Evolutionary conservation across 2,329 filamentous ascomycete genomes (phyloP), one percentile per base, ranked within the genome.

Genomic region (Exserohilum turcica): DNA sequence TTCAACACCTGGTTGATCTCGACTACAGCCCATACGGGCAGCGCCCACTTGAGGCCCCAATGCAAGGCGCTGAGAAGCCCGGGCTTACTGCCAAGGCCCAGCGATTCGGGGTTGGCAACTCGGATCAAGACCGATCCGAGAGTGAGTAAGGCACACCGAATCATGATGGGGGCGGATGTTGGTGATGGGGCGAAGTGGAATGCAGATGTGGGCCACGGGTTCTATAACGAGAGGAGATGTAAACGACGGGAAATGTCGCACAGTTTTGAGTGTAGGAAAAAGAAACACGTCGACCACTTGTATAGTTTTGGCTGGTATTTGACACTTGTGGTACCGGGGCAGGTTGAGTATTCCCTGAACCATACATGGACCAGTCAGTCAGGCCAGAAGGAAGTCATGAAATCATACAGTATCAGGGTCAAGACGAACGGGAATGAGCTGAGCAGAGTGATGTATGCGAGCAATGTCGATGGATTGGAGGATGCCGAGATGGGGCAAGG

Each of bases 1-100:
- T 66, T 73, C 12, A 74, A 55, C 8, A 58, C 16, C 6, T 59
- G 59, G 44, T 74, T 74, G 21, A 61, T 35, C 35, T 72, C 66
- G 12, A 57, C 32, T 16, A 67, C 18, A 10, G 71, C 54, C 46
- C 56, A 64, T 15, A 67, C 18, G 1, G 61, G 64, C 36, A 71
- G 43, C 13, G 58, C 40, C 65, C 64, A 72, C 48, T 68, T 71
- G 44, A 74, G 53, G 18, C 59, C 47, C 15, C 57, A 61, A 40
- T 62, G n/a, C 13, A 70, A 44, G 18, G 50, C 52, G 51, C 56
- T 43, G 54, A 58, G 54, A 61, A 74, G 43, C 61, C 54, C 52
- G 55, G 67, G 37, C 21, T 35, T 56, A 9, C 43, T 33, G 5
- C 43, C 46, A 64, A 57, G 15, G 43, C 48, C 39, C 72, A 63